Evolutionary conservation across 169 alveolate species (phyloP), one percentile per base, ranked within the genome.

Genomic region (Plasmodium gonderi): DNA sequence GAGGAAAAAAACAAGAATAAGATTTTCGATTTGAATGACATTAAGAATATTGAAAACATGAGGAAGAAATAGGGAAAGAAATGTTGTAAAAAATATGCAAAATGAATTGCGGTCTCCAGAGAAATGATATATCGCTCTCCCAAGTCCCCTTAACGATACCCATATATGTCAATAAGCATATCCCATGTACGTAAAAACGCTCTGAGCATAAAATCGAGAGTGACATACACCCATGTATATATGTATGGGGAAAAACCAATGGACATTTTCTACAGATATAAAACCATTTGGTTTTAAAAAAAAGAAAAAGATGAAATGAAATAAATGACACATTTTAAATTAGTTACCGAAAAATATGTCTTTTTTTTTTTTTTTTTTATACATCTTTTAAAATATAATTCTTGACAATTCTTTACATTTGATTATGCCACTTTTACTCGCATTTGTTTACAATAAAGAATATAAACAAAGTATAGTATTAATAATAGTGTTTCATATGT

Each of bases 1-100:
- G 90, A 78, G 80, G 90, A 89, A 77, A 76, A 78, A 78, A 89
- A 78, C 74, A 74, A 85, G 33, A 81, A 68, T 68, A 85, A 85
- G 45, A 74, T 85, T 8, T 74, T 72, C 65, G 87, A 85, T 85
- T 40, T 85, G 67, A 75, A 85, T 31, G 92, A 60, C 65, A 75
- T 85, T 38, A 54, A 85, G 67, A 85, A 23, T 8, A 72, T 74
- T 85, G 87, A 85, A 85, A 65, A 85, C 49, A 85, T 44, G 45
- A 31, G 44, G 40, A 11, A 54, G 67, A 75, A 42, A 2, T 33
- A 47, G 26, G 0, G 23, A 31, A 64, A 17, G 23, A 64, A 14
- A 64, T 17, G 14, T 26, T 14, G 20, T 29, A 40, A 8, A 26
- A 11, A 14, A 17, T 26, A 3, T 23, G 47, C 14, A 5, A 49